Evolutionary conservation across 1,139 yeast genomes (phyloP), one percentile per base, ranked within the genome.

Genomic region (Geotrichum europaeum): DNA sequence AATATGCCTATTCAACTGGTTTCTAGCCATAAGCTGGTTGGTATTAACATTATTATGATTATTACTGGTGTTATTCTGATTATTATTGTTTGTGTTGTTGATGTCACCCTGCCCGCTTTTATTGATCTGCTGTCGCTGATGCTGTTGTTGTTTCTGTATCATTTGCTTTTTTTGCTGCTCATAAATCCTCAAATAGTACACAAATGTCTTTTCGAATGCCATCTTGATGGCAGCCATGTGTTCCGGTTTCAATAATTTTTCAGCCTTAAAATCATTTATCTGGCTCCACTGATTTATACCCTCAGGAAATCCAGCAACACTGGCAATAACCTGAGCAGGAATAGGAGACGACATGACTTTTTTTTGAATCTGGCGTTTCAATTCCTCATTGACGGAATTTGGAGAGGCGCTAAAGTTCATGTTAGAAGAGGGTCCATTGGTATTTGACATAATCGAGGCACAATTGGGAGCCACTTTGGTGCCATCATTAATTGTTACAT

Each of bases 231-330:
- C 77, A 69, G 86, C 87, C 9, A 85, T 83, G 60, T 83, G 86
- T 68, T 82, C 83, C 61, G 87, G 81, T 45, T 80, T 72, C 36
- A 87, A 75, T 58, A 82, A 77, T 61, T 82, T 84, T 65, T 83
- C 81, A 63, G 81, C 82, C 58, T 87, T 79, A 66, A 87, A 80
- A 59, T 87, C 89, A 70, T 87, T 85, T 32, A 91, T 84, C 71
- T 87, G 92, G 51, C 84, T 82, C 96, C 96, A 90, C 4, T 96
- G 89, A 65, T 82, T 85, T 49, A 86, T 86, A 59, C 85, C 87
- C n/a, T 87, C 85, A 0, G 97, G 97, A 45, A 91, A 77, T 55
- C 84, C 85, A 13, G 97, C 96, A 58, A 91, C 83, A 68, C 83
- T 83, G 57, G 81, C 79, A 55, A 91, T 75, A 51, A 91, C 73